These are phyloP conservation scores for Wickerhamomyces pijperi DNA, from an alignment of 805 yeast species.

Conservation along the genomic window DNA sequence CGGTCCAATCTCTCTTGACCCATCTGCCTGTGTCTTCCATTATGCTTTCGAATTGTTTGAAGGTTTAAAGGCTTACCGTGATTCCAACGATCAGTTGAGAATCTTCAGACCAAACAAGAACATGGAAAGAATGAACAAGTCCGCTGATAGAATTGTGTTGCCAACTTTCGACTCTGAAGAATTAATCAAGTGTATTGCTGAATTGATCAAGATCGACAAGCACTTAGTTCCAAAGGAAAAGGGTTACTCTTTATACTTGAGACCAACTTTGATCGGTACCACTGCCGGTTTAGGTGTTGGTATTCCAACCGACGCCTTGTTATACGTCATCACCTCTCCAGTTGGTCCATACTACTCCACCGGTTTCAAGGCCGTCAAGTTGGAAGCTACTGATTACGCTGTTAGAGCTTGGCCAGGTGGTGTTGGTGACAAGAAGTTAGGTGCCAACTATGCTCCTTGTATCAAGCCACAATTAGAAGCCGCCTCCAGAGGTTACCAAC, in stretches of 20 bases:
- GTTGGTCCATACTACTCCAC: slow-evolving; percentile 95
- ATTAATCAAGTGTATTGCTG: slow-evolving; percentile 62
- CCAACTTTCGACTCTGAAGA: slow-evolving; percentile 79
- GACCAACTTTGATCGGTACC: slow-evolving; percentile 95
- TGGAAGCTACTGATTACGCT: slow-evolving; percentile 93
- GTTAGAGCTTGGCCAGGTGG: slow-evolving; percentile 99
- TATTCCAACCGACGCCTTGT: slow-evolving; percentile 68
- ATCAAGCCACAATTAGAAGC: slow-evolving; percentile 85
- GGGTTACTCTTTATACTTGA: slow-evolving; percentile 85
- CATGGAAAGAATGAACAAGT: slow-evolving; percentile 82
- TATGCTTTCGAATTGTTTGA: slow-evolving; percentile 92
- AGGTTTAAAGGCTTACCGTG: slow-evolving; percentile 87
- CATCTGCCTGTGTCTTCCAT: slow-evolving; percentile 85
- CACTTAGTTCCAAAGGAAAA: slow-evolving; percentile 72
- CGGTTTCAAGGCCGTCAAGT: slow-evolving; percentile 88
- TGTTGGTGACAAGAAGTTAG: slow-evolving; percentile 90
- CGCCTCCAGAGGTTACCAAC: slow-evolving; percentile 85
- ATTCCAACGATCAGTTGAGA: slow-evolving; percentile 52
- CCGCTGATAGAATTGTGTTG: slow-evolving; percentile 81
- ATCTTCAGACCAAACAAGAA: slow-evolving; percentile 88
- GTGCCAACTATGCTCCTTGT: slow-evolving; percentile 97
- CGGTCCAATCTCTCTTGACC: slow-evolving; percentile 67
- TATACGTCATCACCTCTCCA: slow-evolving; percentile 86
- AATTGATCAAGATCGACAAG: slow-evolving; percentile 64
- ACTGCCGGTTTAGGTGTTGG: slow-evolving; percentile 81